A percentile compares a stretch with the other conserved stretches of the same genome.
phyloP scores from a whole-genome alignment of 495 filamentous ascomycete genomes.

The Penicillium cinerascens region DNA sequence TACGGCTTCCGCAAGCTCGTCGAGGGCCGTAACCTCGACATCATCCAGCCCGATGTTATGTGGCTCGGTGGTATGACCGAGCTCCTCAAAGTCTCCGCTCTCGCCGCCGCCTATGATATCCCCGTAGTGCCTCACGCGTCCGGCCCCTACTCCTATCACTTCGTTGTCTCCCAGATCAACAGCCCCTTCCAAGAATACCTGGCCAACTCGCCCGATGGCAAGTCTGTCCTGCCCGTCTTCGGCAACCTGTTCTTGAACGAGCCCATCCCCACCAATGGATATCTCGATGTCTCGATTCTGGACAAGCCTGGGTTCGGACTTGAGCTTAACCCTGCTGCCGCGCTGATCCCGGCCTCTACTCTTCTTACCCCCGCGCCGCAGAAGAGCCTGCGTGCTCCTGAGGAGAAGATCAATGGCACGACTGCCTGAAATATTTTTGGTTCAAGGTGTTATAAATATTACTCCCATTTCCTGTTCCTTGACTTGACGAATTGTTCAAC shows the following conservation, averaged over 20 bases:
- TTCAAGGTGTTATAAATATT: slow-evolving; percentile 4
- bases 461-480: not conserved
- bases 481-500: not conserved
- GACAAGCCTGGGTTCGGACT: slow-evolving; percentile 91
- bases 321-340: slow-evolving; percentile 76
- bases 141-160: slow-evolving; percentile 92
- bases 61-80: slow-evolving; percentile 93
- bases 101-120: slow-evolving; percentile 88
- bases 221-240: slow-evolving; percentile 84
- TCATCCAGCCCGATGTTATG: slow-evolving; percentile 94
- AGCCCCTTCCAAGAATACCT: slow-evolving; percentile 93
- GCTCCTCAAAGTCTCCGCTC: slow-evolving; percentile 80
- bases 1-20: slow-evolving; percentile 94
- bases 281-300: slow-evolving; percentile 68
- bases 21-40: slow-evolving; percentile 86
- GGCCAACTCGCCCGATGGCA: slow-evolving; percentile 85
- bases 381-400: slow-evolving; percentile 49
- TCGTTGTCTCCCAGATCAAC: slow-evolving; percentile 85
- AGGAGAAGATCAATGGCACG: slow-evolving; percentile 28
- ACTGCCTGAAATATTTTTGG: slow-evolving; percentile 3
- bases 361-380: slow-evolving; percentile 71
- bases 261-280: slow-evolving; percentile 80
- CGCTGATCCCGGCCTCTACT: slow-evolving; percentile 67
- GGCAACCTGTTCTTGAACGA: slow-evolving; percentile 88
- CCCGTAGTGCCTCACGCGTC: slow-evolving; percentile 92